These are phyloP conservation scores for Parachaetomium inaequale DNA, from an alignment of 495 filamentous ascomycete genomes.

Conservation along the genomic window DNA sequence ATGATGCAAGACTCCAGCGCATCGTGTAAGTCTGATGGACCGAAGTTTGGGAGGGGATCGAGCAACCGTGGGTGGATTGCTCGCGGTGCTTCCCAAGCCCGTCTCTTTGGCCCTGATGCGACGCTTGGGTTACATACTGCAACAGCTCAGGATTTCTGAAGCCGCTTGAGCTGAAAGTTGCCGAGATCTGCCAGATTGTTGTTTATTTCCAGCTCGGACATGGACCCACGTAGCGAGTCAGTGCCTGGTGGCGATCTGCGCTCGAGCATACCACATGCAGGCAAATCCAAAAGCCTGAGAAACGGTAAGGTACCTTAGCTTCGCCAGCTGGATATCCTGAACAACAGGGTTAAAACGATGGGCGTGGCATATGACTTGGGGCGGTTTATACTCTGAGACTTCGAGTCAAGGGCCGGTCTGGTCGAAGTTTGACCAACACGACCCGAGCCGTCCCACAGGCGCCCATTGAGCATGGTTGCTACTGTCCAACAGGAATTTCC, in stretches of 20 bases:
- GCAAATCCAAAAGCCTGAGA: not conserved
- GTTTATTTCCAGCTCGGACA: not conserved
- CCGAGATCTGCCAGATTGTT: not conserved
- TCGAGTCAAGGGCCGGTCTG: not conserved
- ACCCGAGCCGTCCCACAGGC: not conserved
- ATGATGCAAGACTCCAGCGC: not conserved
- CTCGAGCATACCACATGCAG: not conserved
- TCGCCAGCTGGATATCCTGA: no score
- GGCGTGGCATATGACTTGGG: no score
- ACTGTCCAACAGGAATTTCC: not conserved
- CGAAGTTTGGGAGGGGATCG: no score
- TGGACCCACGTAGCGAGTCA: no score
- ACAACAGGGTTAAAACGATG: no score
- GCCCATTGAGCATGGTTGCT: not conserved
- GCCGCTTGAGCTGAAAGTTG: not conserved
- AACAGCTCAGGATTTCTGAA: not conserved
- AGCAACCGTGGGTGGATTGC: not conserved
- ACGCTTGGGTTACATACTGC: not conserved
- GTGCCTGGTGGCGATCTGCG: not conserved
- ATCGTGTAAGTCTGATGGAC: not conserved
- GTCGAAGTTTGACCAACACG: not conserved
- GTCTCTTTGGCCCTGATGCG: not conserved
- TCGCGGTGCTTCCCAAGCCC: not conserved
- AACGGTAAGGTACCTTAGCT: no score
- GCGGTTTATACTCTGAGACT: not conserved